A percentile compares a stretch with the other conserved stretches of the same genome.
Evolutionary conservation across 2,329 filamentous ascomycete species (phyloP).

Genomic region (Aspergillus sp.): DNA sequence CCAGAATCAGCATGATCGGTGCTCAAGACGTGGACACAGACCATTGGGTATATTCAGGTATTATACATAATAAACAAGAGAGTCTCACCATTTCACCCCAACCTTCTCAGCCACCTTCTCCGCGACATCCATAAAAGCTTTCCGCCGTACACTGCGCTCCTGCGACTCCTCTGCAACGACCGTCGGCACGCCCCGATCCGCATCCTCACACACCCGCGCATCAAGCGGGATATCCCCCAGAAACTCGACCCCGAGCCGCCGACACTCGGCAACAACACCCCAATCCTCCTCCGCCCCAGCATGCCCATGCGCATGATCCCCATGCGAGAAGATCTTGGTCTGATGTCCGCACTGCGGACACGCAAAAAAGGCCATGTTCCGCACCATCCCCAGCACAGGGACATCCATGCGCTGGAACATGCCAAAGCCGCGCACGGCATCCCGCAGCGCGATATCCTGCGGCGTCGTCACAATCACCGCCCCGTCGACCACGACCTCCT

Average conservation of each 20-base stretch:
- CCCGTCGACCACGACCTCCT: slow-evolving; percentile 88
- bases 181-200: slow-evolving; percentile 82
- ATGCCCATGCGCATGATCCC: slow-evolving; percentile 20
- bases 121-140: slow-evolving; percentile 71
- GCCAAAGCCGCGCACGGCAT: slow-evolving; percentile 86
- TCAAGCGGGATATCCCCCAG: slow-evolving; percentile 88
- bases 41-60: slow-evolving; percentile 11
- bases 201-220: slow-evolving; percentile 80
- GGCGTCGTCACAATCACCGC: slow-evolving; percentile 85
- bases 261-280: slow-evolving; percentile 67
- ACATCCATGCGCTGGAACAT: slow-evolving; percentile 88
- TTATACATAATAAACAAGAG: slow-evolving; percentile 2
- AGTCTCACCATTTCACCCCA: slow-evolving; percentile 38
- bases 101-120: slow-evolving; percentile 48
- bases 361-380: slow-evolving; percentile 85
- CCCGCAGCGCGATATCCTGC: slow-evolving; percentile 87
- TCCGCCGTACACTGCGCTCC: slow-evolving; percentile 63
- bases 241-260: slow-evolving; percentile 71
- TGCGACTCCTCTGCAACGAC: slow-evolving; percentile 75
- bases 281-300: slow-evolving; percentile 44
- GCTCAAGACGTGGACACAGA: too few species aligned
- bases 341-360: slow-evolving; percentile 76
- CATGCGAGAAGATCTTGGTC: slow-evolving; percentile 69
- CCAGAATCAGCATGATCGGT: too few species aligned
- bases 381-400: slow-evolving; percentile 77